Conservation (phyloP, 2,329 filamentous ascomycete genomes). For the Thielaviopsis punctulata region DNA sequence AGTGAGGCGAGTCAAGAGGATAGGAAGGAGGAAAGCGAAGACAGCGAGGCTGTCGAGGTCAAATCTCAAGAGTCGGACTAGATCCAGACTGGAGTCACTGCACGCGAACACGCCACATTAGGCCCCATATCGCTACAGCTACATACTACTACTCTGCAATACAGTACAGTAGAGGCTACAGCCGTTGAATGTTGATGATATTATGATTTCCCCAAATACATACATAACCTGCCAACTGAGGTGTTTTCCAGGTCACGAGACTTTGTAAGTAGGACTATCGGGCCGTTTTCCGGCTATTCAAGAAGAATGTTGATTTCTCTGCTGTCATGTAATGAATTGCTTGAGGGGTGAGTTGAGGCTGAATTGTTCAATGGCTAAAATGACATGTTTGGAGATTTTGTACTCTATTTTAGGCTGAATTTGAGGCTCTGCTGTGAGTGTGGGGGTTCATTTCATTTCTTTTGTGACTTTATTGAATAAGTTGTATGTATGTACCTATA, state of each 20-base stretch:
- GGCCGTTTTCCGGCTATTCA: background rate
- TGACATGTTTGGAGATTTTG: background rate
- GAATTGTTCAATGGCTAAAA: background rate
- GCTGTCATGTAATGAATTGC: too few relatives aligned
- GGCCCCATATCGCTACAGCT: too few relatives aligned
- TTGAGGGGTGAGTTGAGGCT: background rate
- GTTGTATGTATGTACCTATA: too few relatives aligned
- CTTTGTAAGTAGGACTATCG: background rate
- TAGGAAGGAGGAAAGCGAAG: background rate
- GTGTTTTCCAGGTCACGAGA: background rate
- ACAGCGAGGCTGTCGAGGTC: conserved; percentile 2
- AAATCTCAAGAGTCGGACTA: background rate
- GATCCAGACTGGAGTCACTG: background rate
- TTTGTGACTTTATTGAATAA: background rate
- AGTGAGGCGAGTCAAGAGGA: background rate
- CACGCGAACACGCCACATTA: background rate
- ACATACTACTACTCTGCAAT: too few relatives aligned
- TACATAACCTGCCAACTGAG: background rate
- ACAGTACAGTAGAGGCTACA: too few relatives aligned
- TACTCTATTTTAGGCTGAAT: background rate
- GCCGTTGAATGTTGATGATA: too few relatives aligned
- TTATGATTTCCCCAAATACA: background rate
- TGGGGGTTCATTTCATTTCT: background rate
- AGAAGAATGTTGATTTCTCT: too few relatives aligned
- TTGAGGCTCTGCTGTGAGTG: background rate